Percentiles rank a stretch among this genome's conserved stretches.
Evolutionary conservation across 2,329 filamentous ascomycete species (phyloP).

Genomic region (Myotisia sp.): DNA sequence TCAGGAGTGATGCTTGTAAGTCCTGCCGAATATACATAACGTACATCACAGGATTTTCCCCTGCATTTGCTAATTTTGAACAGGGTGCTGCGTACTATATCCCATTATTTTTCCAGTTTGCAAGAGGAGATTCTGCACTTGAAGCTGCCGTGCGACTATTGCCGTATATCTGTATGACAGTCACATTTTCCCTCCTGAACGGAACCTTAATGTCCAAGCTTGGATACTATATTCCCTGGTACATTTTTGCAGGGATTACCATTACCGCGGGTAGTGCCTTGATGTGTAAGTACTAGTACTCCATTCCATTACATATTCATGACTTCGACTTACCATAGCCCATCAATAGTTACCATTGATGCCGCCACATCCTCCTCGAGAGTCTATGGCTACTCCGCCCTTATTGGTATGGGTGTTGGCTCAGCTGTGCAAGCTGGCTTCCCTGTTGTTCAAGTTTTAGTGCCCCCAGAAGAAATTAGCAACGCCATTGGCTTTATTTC

Average conservation of each 20-base stretch:
- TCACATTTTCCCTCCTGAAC: conserved; percentile 14
- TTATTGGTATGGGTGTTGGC: conserved; percentile 28
- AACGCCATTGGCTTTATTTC: conserved; percentile 25
- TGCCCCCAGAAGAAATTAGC: conserved; percentile 19
- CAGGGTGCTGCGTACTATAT: conserved; percentile 45
- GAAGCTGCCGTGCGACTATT: conserved; percentile 20
- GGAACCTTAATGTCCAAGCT: conserved; percentile 14
- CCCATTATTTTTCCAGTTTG: conserved; percentile 43
- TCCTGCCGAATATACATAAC: no score
- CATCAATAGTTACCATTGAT: conserved; percentile 13
- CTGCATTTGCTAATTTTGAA: no score
- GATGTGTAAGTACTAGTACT: conserved; percentile 18
- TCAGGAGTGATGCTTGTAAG: background rate
- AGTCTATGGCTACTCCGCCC: conserved; percentile 21
- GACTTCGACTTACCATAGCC: no score
- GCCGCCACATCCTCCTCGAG: conserved; percentile 10
- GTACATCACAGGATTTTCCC: no score
- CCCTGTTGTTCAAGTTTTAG: conserved; percentile 26
- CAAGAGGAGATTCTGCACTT: conserved; percentile 26
- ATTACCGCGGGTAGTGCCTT: conserved; percentile 14
- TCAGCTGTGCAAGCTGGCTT: conserved; percentile 25
- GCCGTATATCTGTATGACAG: conserved; percentile 19
- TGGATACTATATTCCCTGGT: conserved; percentile 20
- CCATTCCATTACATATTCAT: no score
- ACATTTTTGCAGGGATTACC: conserved; percentile 17